Conservation (phyloP, 768 basidiomycete species). For the Sutorius australiensis region DNA sequence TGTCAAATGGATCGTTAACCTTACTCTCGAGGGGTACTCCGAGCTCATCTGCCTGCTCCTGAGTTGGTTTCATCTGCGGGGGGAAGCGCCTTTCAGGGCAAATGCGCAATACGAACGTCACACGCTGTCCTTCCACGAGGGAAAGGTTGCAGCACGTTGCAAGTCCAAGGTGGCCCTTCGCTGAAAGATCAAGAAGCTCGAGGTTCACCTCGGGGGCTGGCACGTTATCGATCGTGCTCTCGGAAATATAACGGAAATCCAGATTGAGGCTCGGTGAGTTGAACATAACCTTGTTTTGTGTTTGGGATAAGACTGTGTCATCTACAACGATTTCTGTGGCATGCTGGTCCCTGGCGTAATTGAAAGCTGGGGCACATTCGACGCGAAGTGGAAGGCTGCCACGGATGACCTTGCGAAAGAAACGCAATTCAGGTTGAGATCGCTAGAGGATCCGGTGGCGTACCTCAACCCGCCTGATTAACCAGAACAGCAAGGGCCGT, state of each 20-base stretch:
- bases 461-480: constrained; percentile 77
- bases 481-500: constrained; percentile 76
- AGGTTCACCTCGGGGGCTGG: constrained; percentile 52
- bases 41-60: constrained; percentile 39
- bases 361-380: constrained; percentile 95
- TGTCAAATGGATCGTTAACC: constrained; percentile 8
- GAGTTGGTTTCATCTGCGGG: constrained; percentile 29
- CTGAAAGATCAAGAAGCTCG: constrained; percentile 58
- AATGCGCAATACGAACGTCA: constrained; percentile 84
- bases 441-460: background rate
- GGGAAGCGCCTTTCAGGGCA: constrained; percentile 42
- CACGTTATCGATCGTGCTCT: constrained; percentile 51
- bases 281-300: constrained; percentile 60
- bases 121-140: constrained; percentile 79
- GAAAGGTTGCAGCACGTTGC: constrained; percentile 56
- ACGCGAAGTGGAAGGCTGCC: constrained; percentile 75
- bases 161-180: constrained; percentile 71
- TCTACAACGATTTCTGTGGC: constrained; percentile 55
- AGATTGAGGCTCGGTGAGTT: constrained; percentile 53
- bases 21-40: constrained; percentile 45
- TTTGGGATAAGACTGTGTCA: constrained; percentile 36
- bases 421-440: background rate
- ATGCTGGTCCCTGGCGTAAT: constrained; percentile 82
- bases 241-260: constrained; percentile 75
- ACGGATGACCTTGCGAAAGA: constrained; percentile 61